phyloP scores from a whole-genome alignment of 2,329 filamentous ascomycete genomes.

The Monilinia vaccinii-corymbosi region DNA sequence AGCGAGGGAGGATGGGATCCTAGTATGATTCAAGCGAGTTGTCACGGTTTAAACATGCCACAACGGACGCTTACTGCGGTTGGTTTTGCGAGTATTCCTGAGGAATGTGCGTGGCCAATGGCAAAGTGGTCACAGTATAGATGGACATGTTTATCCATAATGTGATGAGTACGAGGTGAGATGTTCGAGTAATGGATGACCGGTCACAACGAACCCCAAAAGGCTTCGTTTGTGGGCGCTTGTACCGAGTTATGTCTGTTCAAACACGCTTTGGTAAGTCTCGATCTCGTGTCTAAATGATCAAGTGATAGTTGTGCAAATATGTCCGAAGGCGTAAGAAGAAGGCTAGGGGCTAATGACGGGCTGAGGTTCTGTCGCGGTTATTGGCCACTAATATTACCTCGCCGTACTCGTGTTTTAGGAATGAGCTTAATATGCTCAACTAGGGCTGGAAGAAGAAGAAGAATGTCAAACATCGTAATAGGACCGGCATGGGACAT shows the following conservation, averaged over 20 bases:
- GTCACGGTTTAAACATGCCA: neutral
- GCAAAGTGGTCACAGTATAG: neutral
- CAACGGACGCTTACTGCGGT: slow-evolving; percentile 4
- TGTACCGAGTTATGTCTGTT: neutral
- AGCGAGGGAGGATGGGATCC: neutral
- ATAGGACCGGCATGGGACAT: neutral
- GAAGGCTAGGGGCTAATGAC: neutral
- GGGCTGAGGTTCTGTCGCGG: neutral
- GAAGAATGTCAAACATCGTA: neutral
- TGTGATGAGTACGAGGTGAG: neutral
- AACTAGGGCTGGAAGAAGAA: neutral
- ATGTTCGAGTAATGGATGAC: neutral
- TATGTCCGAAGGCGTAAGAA: neutral
- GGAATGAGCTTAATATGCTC: neutral
- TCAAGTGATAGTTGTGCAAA: slow-evolving; percentile 7
- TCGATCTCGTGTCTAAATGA: slow-evolving; percentile 9
- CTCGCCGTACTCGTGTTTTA: neutral
- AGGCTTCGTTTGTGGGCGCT: neutral
- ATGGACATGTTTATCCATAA: neutral
- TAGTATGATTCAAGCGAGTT: neutral
- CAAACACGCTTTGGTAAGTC: neutral
- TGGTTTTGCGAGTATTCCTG: neutral
- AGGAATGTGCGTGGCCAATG: neutral
- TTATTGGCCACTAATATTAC: neutral
- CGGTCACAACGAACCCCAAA: neutral